Base-by-base conservation (phyloP, 2,329 filamentous ascomycete species). In the Lithohypha guttulata region DNA sequence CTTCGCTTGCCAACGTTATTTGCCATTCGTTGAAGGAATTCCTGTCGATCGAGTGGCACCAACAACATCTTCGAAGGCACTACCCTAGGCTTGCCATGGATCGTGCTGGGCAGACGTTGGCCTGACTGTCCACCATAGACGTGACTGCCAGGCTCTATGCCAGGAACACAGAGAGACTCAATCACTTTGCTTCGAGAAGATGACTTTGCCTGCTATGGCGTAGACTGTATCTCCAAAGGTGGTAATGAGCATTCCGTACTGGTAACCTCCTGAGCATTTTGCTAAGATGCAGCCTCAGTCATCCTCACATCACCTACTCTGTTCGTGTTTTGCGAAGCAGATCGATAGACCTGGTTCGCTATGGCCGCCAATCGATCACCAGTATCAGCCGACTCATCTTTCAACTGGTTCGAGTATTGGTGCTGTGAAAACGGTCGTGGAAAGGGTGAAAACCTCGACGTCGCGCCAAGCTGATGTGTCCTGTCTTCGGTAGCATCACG, bases 361-460 rank as follows among this genome's bases (percentile, higher is more conserved):
- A 51, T 39, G 15, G 46, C 48, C 30, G 51, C 44, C 23, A 53
- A 38, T 34, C 51, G 40, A 41, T 74, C 70, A 20, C 55, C 57
- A n/a, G 11, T 14, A 28, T 28, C 26, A 4, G 26, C 15, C 9
- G 26, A 14, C n/a, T 28, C 9, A 14, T 28, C 26, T 14, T 41
- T 61, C 57, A 31, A 55, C 57, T 10, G 65, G 65, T 21, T 65
- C 62, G 14, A 67, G 65, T 10, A 5, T 20, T 15, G 42, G 11
- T 36, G n/a, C 10, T 19, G 30, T 15, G 21, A 28, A 30, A 17
- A 15, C 34, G 34, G 34, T 41, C 39, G 27, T 28, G 33, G 28
- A 30, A 33, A 39, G 21, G 29, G 40, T 4, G 25, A 33, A 29
- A 17, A 43, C 34, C 19, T 20, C 11, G 39, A 23, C 8, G 27